Conservation (phyloP, 1,139 yeast genomes). For the Citeromyces hawaiiensis region DNA sequence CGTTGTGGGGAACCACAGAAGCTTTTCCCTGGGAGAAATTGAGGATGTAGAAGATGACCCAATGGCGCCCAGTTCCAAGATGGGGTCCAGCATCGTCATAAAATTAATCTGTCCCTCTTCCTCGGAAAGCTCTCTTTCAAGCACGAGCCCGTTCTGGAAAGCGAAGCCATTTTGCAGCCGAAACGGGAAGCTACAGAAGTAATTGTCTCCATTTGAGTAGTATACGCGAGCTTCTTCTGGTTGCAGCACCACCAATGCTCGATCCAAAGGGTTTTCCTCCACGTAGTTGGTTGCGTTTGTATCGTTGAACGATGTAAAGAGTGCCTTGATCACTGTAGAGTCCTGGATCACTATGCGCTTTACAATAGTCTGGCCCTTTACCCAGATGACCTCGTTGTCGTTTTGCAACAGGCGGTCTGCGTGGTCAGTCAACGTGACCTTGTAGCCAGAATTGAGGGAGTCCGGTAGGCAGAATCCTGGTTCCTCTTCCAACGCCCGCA, state of each 20-base stretch:
- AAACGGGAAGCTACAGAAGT: constrained; percentile 54
- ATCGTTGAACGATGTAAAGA: constrained; percentile 13
- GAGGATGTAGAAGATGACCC: constrained; percentile 61
- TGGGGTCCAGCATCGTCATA: constrained; percentile 54
- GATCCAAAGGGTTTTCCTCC: constrained; percentile 25
- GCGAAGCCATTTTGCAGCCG: constrained; percentile 39
- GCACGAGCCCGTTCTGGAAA: constrained; percentile 49
- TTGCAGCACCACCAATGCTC: constrained; percentile 36
- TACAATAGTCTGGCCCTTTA: constrained; percentile 33
- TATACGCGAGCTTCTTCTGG: constrained; percentile 41
- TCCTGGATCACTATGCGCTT: constrained; percentile 33
- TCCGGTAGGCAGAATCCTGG: not conserved
- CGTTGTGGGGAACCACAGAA: constrained; percentile 33
- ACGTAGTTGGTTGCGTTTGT: constrained; percentile 2
- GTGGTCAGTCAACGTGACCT: constrained; percentile 9
- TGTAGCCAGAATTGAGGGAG: constrained; percentile 4
- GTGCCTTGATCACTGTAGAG: constrained; percentile 22
- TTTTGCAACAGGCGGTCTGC: constrained; percentile 18
- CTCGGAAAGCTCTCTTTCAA: constrained; percentile 31
- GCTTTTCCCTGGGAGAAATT: constrained; percentile 42
- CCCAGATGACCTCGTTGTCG: constrained; percentile 19
- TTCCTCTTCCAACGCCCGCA: not conserved
- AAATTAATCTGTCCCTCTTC: constrained; percentile 19
- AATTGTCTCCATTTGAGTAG: constrained; percentile 40
- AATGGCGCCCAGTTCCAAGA: constrained; percentile 53